A percentile compares a stretch with the other conserved stretches of the same genome.
Evolutionary conservation across 495 filamentous ascomycete species (phyloP).

Genomic region (Thermothielavioides terrestris): DNA sequence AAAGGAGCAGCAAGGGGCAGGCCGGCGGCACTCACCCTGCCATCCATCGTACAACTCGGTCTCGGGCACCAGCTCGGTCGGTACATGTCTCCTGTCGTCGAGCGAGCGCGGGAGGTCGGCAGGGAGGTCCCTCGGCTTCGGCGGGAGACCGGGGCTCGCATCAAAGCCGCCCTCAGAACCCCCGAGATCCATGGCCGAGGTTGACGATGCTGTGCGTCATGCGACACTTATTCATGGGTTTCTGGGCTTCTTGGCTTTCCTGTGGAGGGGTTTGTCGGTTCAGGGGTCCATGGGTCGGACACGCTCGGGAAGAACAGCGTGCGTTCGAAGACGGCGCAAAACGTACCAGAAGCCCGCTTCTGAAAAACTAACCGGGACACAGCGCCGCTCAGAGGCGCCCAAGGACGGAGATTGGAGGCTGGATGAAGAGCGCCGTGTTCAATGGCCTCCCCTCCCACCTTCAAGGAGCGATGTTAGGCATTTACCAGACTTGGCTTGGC

Average conservation of each 20-base stretch:
- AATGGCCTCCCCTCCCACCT: constrained; percentile 7
- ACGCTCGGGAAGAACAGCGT: too few relatives aligned
- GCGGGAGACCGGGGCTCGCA: constrained; percentile 13
- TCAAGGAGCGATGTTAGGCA: not conserved
- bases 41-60: constrained; percentile 98
- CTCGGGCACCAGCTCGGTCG: constrained; percentile 53
- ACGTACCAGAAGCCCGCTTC: too few relatives aligned
- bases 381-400: not conserved
- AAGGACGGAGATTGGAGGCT: too few relatives aligned
- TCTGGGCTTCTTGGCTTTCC: too few relatives aligned
- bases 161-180: constrained; percentile 43
- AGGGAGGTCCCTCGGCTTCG: constrained; percentile 53
- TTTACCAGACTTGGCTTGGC: constrained; percentile 4
- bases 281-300: not conserved
- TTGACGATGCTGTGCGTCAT: constrained; percentile 12
- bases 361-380: too few relatives aligned
- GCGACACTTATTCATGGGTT: constrained; percentile 7
- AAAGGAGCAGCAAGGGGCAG: too few relatives aligned
- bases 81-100: constrained; percentile 67
- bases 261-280: too few relatives aligned
- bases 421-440: too few relatives aligned
- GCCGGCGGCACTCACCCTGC: constrained; percentile 60
- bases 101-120: constrained; percentile 83
- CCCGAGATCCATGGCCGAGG: constrained; percentile 48
- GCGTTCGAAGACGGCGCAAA: too few relatives aligned